Evolutionary conservation across 345 rosid genomes (phyloP), one percentile per base, ranked within the genome.

Genomic region (Gossypium bickii): DNA sequence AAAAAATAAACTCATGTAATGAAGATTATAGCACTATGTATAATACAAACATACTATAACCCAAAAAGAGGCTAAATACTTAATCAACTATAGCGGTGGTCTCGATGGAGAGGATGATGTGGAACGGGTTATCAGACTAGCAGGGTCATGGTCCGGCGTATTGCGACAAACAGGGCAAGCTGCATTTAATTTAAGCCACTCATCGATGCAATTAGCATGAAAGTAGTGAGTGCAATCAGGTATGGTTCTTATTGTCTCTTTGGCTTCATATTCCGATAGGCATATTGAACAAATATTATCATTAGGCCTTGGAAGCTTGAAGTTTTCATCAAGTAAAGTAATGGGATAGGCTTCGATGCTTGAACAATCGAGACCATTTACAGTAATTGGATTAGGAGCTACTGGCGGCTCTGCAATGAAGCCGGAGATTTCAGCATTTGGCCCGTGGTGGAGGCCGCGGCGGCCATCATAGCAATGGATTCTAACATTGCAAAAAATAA

Each of bases 171-270:
- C 3, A 0, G 94, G 92, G 62, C 94, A 90, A 0, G 90, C 78
- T 1, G 80, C 83, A 9, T 90, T 88, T 74, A 78, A 38, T 72
- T 49, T 79, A 62, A 90, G 89, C 91, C 92, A 90, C 77, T 82
- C 88, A 65, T 88, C 89, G 13, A 90, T 76, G 78, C 94, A 87
- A 3, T 41, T 62, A 0, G 78, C 85, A 18, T 90, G 94, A 63
- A 84, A 88, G 78, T 84, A 90, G 68, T 90, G 94, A 66, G 75
- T 41, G 78, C 94, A 90, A 34, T 85, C 83, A 0, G 94, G 92
- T 48, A 90, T 81, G 0, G 89, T 82, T 76, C 89, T 80, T 9
- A 87, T 34, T 0, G 60, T 82, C 67, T 90, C 94, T 24, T 82
- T 71, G 8, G 92, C 75, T 57, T 85, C 76, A 62, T 90, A 88